These are phyloP conservation scores for Phytophthora rubi DNA, from an alignment of 352 stramenopile species.

Conservation along the genomic window DNA sequence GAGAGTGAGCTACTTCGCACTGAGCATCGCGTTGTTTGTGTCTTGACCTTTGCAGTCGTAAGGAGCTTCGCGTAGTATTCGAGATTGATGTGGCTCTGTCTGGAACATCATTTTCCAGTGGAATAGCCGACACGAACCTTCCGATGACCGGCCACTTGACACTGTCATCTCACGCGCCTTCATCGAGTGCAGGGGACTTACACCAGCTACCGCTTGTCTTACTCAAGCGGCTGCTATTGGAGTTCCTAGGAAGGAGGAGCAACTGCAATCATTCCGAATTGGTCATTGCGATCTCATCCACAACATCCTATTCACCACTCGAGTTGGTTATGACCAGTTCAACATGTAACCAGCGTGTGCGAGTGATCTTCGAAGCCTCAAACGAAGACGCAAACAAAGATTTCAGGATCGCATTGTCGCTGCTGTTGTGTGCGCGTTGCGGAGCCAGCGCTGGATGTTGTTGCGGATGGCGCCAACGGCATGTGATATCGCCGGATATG, in stretches of 20 bases:
- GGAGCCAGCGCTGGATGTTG: conserved; percentile 9
- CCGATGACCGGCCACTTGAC: conserved; percentile 9
- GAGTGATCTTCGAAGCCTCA: conserved; percentile 23
- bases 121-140: not conserved
- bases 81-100: conserved; percentile 10
- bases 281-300: conserved; percentile 15
- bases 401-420: not conserved
- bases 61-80: conserved; percentile 10
- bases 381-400: not conserved
- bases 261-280: conserved; percentile 5
- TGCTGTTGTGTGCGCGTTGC: conserved; percentile 39
- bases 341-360: conserved; percentile 7
- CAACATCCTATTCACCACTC: conserved; percentile 5
- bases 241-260: conserved; percentile 16
- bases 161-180: not conserved
- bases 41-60: not conserved
- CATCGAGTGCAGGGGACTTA: not conserved
- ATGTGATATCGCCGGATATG: conserved; percentile 24
- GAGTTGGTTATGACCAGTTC: conserved; percentile 14
- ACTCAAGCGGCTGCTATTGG: conserved; percentile 43
- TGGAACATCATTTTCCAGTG: not conserved
- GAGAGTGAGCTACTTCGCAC: not conserved
- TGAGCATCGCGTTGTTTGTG: not conserved
- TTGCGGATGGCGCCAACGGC: conserved; percentile 39
- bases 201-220: conserved; percentile 37